phyloP scores from a whole-genome alignment of 345 rosid genomes.

The Trapa bicornis region DNA sequence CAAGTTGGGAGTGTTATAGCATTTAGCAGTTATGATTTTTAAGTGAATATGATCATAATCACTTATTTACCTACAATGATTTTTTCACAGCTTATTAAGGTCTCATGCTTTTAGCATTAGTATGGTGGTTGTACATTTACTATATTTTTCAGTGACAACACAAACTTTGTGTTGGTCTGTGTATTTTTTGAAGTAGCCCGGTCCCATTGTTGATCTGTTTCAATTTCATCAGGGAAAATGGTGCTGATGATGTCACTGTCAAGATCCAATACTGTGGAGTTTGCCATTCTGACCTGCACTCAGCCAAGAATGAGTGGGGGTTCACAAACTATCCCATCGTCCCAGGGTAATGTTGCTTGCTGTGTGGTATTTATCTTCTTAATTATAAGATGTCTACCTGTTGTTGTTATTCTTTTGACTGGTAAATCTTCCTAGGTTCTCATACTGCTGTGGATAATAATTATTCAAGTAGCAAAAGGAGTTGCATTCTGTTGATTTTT shows the following conservation, averaged over 20 bases:
- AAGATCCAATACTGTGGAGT: slow-evolving; percentile 76
- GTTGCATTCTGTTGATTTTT: neutral
- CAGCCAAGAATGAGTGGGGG: slow-evolving; percentile 68
- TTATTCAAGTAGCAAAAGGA: neutral
- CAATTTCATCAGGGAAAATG: slow-evolving; percentile 43
- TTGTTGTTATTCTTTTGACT: neutral
- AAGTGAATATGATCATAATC: too few species aligned
- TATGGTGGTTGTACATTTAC: too few species aligned
- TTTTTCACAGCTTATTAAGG: too few species aligned
- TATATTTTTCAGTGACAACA: neutral
- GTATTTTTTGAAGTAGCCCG: neutral
- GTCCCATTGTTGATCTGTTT: neutral
- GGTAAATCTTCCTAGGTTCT: neutral
- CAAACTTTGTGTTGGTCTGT: too few species aligned
- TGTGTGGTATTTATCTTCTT: neutral
- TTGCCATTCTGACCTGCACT: slow-evolving; percentile 70
- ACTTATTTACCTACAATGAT: too few species aligned
- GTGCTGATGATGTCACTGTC: slow-evolving; percentile 66
- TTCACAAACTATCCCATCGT: slow-evolving; percentile 49
- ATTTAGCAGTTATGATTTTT: too few species aligned
- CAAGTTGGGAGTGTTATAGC: too few species aligned
- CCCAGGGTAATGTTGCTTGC: slow-evolving; percentile 48
- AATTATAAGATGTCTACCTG: neutral
- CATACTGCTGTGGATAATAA: neutral
- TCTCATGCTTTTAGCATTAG: too few species aligned